A percentile compares a stretch with the other conserved stretches of the same genome.
These are phyloP conservation scores for Fusarium odoratissimum DNA, from an alignment of 2,329 filamentous ascomycete species.

Conservation along the genomic window DNA sequence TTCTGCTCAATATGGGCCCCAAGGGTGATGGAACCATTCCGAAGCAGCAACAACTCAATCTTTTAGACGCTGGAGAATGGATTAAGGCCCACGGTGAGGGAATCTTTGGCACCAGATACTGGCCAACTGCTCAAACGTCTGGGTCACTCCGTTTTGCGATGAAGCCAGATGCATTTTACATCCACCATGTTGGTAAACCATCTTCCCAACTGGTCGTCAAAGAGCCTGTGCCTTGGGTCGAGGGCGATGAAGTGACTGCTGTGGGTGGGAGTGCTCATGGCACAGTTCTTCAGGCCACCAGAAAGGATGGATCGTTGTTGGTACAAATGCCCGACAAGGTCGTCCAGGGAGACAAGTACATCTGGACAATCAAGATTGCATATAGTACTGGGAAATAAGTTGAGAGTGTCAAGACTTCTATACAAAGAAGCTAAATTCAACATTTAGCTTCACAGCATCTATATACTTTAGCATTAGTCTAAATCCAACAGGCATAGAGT, in stretches of 20 bases:
- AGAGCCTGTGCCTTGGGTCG: background rate
- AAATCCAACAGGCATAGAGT: too few species aligned
- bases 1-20: background rate
- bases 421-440: background rate
- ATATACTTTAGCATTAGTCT: background rate
- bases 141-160: background rate
- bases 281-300: background rate
- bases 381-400: background rate
- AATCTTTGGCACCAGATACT: background rate
- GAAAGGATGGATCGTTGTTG: accelerated
- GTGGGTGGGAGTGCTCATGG: background rate
- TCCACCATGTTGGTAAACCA: background rate
- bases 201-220: background rate
- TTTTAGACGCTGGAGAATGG: background rate
- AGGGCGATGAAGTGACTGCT: background rate
- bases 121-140: background rate
- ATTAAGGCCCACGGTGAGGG: background rate
- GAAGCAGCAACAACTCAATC: background rate
- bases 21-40: background rate
- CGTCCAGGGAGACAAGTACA: background rate
- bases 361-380: background rate
- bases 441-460: background rate
- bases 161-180: background rate
- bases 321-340: background rate
- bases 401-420: too few species aligned